phyloP scores from a whole-genome alignment of 345 rosid genomes.

The Salix caprea region DNA sequence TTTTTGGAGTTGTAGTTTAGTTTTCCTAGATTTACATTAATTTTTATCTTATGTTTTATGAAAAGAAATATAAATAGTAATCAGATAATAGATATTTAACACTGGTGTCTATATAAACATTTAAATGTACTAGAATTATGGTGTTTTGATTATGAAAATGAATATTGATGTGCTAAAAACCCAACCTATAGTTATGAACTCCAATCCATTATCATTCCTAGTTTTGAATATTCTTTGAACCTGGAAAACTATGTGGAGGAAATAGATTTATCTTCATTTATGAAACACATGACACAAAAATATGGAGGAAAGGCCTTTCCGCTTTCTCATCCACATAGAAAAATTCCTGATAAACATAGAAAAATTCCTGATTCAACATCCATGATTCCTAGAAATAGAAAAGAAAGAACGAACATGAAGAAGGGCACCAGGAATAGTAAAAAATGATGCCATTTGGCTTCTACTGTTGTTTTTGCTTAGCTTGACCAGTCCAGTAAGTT shows the following conservation, averaged over 20 bases:
- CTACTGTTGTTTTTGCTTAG: slow-evolving; percentile 29
- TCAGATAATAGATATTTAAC: too few species aligned
- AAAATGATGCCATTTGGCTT: neutral
- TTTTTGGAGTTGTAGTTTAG: too few species aligned
- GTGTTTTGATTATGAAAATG: too few species aligned
- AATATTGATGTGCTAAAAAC: too few species aligned
- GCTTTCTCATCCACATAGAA: neutral
- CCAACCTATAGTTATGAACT: too few species aligned
- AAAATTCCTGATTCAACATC: neutral
- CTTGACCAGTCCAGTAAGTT: slow-evolving; percentile 82
- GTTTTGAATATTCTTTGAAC: neutral
- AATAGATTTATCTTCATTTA: neutral
- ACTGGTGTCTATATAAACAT: too few species aligned
- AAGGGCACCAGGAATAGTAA: neutral
- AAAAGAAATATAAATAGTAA: too few species aligned
- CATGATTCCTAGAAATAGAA: neutral
- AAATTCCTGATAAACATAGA: neutral
- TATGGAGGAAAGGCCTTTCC: neutral
- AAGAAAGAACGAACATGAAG: neutral
- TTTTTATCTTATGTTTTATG: too few species aligned
- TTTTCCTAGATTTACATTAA: too few species aligned
- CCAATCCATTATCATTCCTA: too few species aligned
- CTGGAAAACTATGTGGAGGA: neutral
- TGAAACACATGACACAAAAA: neutral
- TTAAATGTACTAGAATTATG: too few species aligned